Conservation (phyloP, 73 alveolate genomes). For the Tetrahymena elliotti region DNA sequence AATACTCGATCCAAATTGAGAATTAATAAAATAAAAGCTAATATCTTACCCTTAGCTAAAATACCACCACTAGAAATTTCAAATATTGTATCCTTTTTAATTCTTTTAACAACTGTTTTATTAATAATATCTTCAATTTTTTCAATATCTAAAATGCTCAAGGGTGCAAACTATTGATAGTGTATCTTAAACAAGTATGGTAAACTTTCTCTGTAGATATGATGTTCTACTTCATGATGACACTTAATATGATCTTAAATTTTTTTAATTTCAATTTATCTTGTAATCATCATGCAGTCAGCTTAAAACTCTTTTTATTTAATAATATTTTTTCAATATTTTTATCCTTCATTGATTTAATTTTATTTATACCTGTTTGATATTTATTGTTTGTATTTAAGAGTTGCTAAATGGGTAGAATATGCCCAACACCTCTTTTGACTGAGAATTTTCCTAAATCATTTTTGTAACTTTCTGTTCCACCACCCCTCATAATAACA, state of each 20-base stretch:
- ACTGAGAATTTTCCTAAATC: conserved; percentile 4
- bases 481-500: conserved; percentile 36
- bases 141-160: not conserved
- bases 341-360: not conserved
- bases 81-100: not conserved
- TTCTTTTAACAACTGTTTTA: not conserved
- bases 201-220: not conserved
- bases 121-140: not conserved
- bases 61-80: not conserved
- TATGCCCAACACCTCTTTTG: conserved; percentile 6
- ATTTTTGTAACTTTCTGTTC: conserved; percentile 8
- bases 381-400: conserved; percentile 11
- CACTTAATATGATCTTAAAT: not conserved
- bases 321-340: not conserved
- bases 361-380: not conserved
- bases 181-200: not conserved
- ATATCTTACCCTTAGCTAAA: not conserved
- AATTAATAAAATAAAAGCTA: too few relatives aligned
- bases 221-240: not conserved
- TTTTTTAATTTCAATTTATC: not conserved
- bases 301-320: not conserved
- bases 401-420: conserved; percentile 5
- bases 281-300: conserved; percentile 14
- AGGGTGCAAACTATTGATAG: not conserved
- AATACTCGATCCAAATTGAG: too few relatives aligned